Conservation (phyloP, 139 green algal species). For the Picochlorum sp. region DNA sequence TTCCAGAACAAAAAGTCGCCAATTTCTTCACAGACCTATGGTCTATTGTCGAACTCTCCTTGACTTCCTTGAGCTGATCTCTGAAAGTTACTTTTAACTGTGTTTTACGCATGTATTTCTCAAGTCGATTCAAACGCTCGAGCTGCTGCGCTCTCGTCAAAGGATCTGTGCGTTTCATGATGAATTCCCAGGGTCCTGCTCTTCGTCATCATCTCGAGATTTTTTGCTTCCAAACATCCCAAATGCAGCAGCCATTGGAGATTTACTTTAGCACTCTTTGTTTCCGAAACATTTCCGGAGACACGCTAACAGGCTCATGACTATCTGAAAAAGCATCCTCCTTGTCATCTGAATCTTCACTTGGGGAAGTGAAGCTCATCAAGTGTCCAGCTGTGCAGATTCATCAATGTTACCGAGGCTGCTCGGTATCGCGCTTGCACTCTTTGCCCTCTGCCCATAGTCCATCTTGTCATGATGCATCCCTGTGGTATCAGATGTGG, state of each 20-base stretch:
- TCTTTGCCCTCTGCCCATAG: background rate
- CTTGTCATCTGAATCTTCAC: slow-evolving; percentile 3
- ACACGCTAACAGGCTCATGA: background rate
- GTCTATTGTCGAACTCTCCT: slow-evolving; percentile 13
- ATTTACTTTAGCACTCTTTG: background rate
- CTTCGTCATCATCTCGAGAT: background rate
- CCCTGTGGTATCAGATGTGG: background rate
- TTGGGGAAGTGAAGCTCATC: background rate
- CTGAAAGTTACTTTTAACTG: slow-evolving; percentile 44
- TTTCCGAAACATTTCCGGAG: background rate
- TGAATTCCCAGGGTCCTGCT: background rate
- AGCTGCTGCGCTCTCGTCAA: background rate
- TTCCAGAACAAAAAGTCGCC: slow-evolving; percentile 55
- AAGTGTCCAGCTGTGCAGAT: background rate
- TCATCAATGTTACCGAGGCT: background rate
- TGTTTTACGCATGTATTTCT: slow-evolving; percentile 55
- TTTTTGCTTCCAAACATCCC: background rate
- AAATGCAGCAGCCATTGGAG: background rate
- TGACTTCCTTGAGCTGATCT: slow-evolving; percentile 31
- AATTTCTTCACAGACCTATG: slow-evolving; percentile 49
- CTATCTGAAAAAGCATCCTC: background rate
- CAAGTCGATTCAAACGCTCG: slow-evolving; percentile 15
- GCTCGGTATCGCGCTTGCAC: background rate
- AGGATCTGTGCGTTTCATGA: background rate
- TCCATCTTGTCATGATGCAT: background rate